phyloP scores from a whole-genome alignment of 2,329 filamentous ascomycete genomes.

The Colletotrichum theobromicola region DNA sequence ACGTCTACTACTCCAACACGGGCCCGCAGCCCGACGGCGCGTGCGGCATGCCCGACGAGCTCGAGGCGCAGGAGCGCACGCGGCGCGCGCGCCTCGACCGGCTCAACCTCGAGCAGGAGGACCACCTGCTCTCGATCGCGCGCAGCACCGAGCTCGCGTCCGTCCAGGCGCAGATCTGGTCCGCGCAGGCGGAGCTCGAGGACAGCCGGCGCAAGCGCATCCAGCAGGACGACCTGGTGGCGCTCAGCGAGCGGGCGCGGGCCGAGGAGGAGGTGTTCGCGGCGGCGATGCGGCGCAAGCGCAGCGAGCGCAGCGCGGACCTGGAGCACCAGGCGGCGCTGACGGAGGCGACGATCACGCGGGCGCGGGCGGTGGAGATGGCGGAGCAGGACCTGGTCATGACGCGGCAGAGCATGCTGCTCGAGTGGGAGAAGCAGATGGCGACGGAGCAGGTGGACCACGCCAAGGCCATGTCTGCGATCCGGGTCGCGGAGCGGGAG shows the following conservation, averaged over 20 bases:
- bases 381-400: conserved; percentile 52
- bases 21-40: conserved; percentile 60
- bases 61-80: conserved; percentile 54
- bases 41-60: conserved; percentile 54
- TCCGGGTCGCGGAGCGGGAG: conserved; percentile 56
- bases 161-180: conserved; percentile 56
- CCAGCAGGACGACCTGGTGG: conserved; percentile 49
- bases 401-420: conserved; percentile 44
- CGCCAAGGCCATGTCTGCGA: conserved; percentile 53
- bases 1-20: conserved; percentile 59
- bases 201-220: conserved; percentile 53
- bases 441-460: conserved; percentile 52
- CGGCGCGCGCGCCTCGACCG: conserved; percentile 53
- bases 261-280: conserved; percentile 51
- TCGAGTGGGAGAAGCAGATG: conserved; percentile 55
- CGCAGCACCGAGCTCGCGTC: conserved; percentile 57
- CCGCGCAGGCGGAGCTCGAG: conserved; percentile 54
- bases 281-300: conserved; percentile 38
- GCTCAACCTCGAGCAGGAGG: conserved; percentile 50
- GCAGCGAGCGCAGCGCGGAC: conserved; percentile 38
- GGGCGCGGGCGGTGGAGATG: conserved; percentile 49
- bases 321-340: conserved; percentile 53
- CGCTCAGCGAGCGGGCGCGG: conserved; percentile 48
- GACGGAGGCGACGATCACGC: conserved; percentile 49
- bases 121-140: conserved; percentile 52